Evolutionary conservation across 345 rosid species (phyloP), one percentile per base, ranked within the genome.

Genomic region (Litchi chinensis): DNA sequence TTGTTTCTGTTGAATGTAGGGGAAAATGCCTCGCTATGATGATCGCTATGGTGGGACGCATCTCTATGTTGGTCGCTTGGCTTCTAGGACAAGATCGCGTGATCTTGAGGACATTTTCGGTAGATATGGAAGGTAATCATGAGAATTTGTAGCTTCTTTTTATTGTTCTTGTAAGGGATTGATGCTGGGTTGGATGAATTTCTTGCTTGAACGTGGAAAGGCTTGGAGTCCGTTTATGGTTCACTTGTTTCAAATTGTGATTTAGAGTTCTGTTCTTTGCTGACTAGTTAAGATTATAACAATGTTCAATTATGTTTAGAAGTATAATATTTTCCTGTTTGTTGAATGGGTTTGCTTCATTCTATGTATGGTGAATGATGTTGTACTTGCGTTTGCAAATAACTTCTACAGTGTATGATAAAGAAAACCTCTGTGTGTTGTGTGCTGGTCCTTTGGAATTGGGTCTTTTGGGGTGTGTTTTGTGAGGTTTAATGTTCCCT

Each of bases 1-100:
- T 9, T 9, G 46, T 39, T 10, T n/a, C 28, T 68, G 21, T 78
- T 79, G 52, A 5, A 41, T 79, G 77, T 78, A 82, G 85, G 77
- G 57, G 57, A 81, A 85, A 62, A 92, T 92, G 97, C 97, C 97
- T 46, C 91, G 95, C 5, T 80, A 89, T 82, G 94, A 91, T 80
- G 97, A 92, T 65, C 91, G 94, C 22, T 86, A 86, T 69, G 83
- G 88, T 69, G 89, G 84, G 52, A 87, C 95, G 2, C 93, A 95
- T 7, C 97, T 92, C 65, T 92, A 92, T 78, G 95, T 92, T 24
- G 97, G 95, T 19, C 95, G 88, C 80, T 76, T 92, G 76, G 84
- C 91, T 5, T 83, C 94, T 4, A 84, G 94, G 59, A 90, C 94
- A 13, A 83, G 94, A 68, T 84, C 97, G 0, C 91, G 92, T 6